Base-by-base conservation (phyloP, 805 yeast genomes). In the Saturnispora dispora region DNA sequence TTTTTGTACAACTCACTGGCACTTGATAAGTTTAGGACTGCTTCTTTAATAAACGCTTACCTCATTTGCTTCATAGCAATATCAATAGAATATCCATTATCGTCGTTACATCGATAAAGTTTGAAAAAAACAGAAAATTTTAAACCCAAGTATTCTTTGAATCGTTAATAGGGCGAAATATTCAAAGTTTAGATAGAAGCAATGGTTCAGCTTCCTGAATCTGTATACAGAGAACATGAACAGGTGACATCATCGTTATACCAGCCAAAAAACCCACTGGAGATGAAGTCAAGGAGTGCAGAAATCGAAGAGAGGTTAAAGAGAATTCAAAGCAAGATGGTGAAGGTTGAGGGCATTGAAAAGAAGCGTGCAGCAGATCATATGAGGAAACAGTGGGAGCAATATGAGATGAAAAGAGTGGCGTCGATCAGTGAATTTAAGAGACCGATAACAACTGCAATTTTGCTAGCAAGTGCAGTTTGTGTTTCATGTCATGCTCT, bases 101-200 rank as follows among this genome's bases (percentile, higher is more conserved):
- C 33, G 13, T 11, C 33, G 7, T 30, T 30, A 9, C 13, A 30
- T 30, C 33, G 13, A 11, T 30, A 3, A 30, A 30, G 33, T 30
- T 30, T 30, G 10, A 3, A 9, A 37, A 20, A 37, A 37, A 18
- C 23, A 18, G 15, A 37, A 37, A 37, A 37, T 37, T 37, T 37
- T 37, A 13, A 37, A 17, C 11, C 7, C 41, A 10, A 20, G n/a
- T 7, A 18, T 18, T 37, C 20, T 4, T 25, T 10, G 5, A 18
- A 37, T 11, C 17, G 11, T 37, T 37, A 37, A 18, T 13, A 18
- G 8, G 9, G 17, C 23, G 17, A 37, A 37, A 18, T 6, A 13
- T 11, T 17, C 5, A 37, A 8, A 37, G 22, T 6, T 37, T 7
- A 20, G 7, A 53, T 67, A 82, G 64, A 76, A 81, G 60, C 81